Base-by-base conservation (phyloP, 2,329 filamentous ascomycete species). In the Blastomyces parvus region DNA sequence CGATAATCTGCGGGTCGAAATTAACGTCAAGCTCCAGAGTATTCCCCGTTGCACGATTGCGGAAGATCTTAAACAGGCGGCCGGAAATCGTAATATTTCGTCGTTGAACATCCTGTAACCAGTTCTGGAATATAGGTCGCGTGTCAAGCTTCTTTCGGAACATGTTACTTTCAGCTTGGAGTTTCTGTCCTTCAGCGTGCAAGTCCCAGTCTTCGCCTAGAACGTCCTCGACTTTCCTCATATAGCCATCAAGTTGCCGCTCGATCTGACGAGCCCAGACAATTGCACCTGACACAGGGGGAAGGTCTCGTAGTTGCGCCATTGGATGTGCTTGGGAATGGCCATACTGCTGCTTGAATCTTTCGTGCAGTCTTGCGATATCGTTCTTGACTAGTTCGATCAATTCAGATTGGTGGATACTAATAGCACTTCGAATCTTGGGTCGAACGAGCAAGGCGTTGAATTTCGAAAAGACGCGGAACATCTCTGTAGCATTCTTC, bases 401-500 rank as follows among this genome's bases (percentile, higher is more conserved):
- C 42, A 99, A 86, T 76, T 97, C 92, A 4, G 93, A 94, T 76
- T 99, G 94, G 74, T 99, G 99, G 78, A 99, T 93, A 53, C 91
- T 90, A 71, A 99, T 99, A 62, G 94, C 95, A 68, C 95, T 92
- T 68, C 94, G 88, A 78, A 99, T 97, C 82, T 99, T 99, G n/a
- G 94, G 94, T 64, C 94, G 87, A 63, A 99, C 93, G 70, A 99
- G 96, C 38, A 99, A 86, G 1, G 94, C 94, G 74, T 99, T 99
- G 84, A 99, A 99, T 74, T 97, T 97, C 61, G 94, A 97, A 75
- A 99, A 99, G 66, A 99, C 94, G 62, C 95, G 89, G 76, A 99
- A 99, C 94, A 99, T 99, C 77, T 99, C 95, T 73, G 96, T 97
- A 50, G 94, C 94, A 66, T 91, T 96, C 81, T 96, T 97, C 14